Conservation (phyloP, 2,329 filamentous ascomycete species). For the Xylariomycetidae sp. region DNA sequence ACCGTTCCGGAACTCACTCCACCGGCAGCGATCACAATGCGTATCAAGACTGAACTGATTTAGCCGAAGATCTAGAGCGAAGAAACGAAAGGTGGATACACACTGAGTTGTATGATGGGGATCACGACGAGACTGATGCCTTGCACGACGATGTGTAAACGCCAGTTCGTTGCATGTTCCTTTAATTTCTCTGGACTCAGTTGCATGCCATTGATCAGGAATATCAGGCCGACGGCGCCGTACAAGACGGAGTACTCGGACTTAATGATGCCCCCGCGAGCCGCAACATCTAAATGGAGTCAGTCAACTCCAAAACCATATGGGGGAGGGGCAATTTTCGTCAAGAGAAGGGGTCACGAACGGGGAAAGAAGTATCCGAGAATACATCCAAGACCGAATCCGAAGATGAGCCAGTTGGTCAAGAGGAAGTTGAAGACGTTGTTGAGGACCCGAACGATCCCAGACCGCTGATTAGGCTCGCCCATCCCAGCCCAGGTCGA, state of each 20-base stretch:
- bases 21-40: constrained; percentile 41
- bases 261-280: constrained; percentile 42
- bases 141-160: constrained; percentile 62
- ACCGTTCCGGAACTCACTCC: constrained; percentile 48
- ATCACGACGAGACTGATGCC: constrained; percentile 61
- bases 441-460: constrained; percentile 7
- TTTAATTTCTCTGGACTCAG: constrained; percentile 56
- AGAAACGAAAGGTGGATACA: constrained; percentile 7
- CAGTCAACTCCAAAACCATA: not conserved
- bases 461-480: constrained; percentile 1
- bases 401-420: constrained; percentile 26
- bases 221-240: constrained; percentile 62
- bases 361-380: constrained; percentile 34
- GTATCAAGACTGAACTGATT: constrained; percentile 33
- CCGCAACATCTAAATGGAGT: constrained; percentile 39
- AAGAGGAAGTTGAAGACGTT: constrained; percentile 15
- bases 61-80: constrained; percentile 10
- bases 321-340: constrained; percentile 1
- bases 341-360: constrained; percentile 27
- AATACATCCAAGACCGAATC: constrained; percentile 23
- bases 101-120: constrained; percentile 55
- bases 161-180: constrained; percentile 59
- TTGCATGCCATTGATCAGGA: constrained; percentile 65
- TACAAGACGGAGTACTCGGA: constrained; percentile 59
- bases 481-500: not conserved